Conservation (phyloP, 1,139 yeast species). For the Suhomyces maxii region DNA sequence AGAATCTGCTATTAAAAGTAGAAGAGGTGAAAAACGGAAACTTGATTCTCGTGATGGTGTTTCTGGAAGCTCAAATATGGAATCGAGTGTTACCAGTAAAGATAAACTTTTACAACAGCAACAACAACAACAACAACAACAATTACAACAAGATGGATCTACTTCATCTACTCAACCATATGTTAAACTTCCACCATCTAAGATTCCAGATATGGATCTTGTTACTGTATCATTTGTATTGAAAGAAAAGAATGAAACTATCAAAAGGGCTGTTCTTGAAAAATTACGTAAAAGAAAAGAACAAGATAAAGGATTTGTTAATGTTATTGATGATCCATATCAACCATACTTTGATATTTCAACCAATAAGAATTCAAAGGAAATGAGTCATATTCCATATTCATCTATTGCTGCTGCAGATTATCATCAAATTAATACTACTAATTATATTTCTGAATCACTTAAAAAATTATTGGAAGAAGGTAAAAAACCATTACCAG, state of each 20-base stretch:
- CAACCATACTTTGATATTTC: slow-evolving; percentile 81
- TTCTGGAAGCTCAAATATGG: slow-evolving; percentile 11
- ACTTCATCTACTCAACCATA: slow-evolving; percentile 65
- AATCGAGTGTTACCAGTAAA: slow-evolving; percentile 17
- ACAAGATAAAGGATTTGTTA: slow-evolving; percentile 73
- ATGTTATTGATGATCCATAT: slow-evolving; percentile 87
- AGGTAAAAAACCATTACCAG: slow-evolving; percentile 44
- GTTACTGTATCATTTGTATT: slow-evolving; percentile 78
- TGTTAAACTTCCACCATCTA: slow-evolving; percentile 83
- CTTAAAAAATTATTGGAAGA: slow-evolving; percentile 44
- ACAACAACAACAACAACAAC: slow-evolving; percentile 22
- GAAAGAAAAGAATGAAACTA: slow-evolving; percentile 74
- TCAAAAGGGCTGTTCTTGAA: slow-evolving; percentile 78
- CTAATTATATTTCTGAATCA: slow-evolving; percentile 49
- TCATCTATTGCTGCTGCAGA: slow-evolving; percentile 76
- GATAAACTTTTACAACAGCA: slow-evolving; percentile 21
- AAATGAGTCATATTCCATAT: slow-evolving; percentile 69
- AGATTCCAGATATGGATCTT: slow-evolving; percentile 89
- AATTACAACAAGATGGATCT: slow-evolving; percentile 22
- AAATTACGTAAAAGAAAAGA: slow-evolving; percentile 72
- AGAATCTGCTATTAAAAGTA: slow-evolving; percentile 17
- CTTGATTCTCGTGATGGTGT: slow-evolving; percentile 21
- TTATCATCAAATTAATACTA: slow-evolving; percentile 66
- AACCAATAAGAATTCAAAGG: slow-evolving; percentile 50
- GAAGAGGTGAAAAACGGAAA: slow-evolving; percentile 26